These are phyloP conservation scores for Trapa bicornis DNA, from an alignment of 345 rosid species.

Conservation along the genomic window DNA sequence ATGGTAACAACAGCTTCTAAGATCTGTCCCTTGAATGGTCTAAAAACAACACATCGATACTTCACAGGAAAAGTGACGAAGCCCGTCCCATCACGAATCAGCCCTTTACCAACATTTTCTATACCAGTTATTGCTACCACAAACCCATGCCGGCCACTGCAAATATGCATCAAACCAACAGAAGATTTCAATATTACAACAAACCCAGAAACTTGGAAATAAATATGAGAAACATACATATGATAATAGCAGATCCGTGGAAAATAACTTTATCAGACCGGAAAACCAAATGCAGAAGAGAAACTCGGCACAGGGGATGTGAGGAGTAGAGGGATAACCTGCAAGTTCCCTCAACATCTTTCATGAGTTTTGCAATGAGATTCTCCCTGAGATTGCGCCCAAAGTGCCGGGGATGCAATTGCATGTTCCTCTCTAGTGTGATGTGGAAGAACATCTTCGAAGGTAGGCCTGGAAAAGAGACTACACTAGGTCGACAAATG, in stretches of 20 bases:
- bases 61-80: conserved; percentile 77
- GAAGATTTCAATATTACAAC: background rate
- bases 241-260: background rate
- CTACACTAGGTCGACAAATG: too few species aligned
- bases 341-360: conserved; percentile 96
- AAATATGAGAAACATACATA: background rate
- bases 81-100: conserved; percentile 83
- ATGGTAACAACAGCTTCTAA: conserved; percentile 83
- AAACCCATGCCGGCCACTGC: conserved; percentile 83
- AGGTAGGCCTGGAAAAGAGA: too few species aligned
- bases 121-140: conserved; percentile 86
- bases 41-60: conserved; percentile 76
- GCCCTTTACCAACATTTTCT: conserved; percentile 73
- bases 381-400: conserved; percentile 77
- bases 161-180: background rate
- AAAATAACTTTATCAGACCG: too few species aligned
- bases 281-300: background rate
- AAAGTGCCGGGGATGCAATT: conserved; percentile 74
- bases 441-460: conserved; percentile 71
- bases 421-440: conserved; percentile 83
- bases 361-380: conserved; percentile 77
- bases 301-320: background rate
- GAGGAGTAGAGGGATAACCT: conserved; percentile 27
- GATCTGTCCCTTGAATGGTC: conserved; percentile 89
- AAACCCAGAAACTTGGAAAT: background rate